Percentiles rank a stretch among this genome's conserved stretches.
Evolutionary conservation across 176 grass and related monocot species (phyloP).

Genomic region (bread wheat (Triticum aestivum)): IWGSC_CS_RefSeq_v2.1 NC_057796.1:490612249-490612748

Average conservation of each 20-base stretch:
- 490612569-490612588: not conserved
- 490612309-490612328: conserved; percentile 1
- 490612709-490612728: not conserved
- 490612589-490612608: not conserved
- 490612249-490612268: not conserved
- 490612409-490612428: not conserved
- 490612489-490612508: not conserved
- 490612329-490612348: not conserved
- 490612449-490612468: not conserved
- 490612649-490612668: not conserved
- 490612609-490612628: not conserved
- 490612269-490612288: not conserved
- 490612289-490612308: not conserved
- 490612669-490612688: not conserved
- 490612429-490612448: not conserved
- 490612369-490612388: not conserved
- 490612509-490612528: not conserved
- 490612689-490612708: not conserved
- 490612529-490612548: not conserved
- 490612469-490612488: not conserved
- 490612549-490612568: not conserved
- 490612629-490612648: not conserved
- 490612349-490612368: not conserved
- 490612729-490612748: not conserved
- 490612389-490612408: not conserved